These are phyloP conservation scores for Logfia minima DNA, from an alignment of 129 eudicot genomes.

Conservation along the genomic window DNA sequence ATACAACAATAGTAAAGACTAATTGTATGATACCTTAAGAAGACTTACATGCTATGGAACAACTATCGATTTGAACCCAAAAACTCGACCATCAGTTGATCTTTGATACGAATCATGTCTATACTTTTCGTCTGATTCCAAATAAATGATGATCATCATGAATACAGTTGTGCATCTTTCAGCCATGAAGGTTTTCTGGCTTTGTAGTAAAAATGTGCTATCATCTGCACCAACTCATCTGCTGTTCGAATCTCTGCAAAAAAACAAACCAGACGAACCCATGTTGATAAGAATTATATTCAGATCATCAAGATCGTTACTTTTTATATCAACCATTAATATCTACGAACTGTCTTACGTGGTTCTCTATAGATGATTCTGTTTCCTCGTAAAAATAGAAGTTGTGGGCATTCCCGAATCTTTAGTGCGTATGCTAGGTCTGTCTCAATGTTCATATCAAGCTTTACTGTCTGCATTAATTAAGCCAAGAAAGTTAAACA, in stretches of 20 bases:
- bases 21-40: background rate
- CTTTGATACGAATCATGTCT: background rate
- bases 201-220: slow-evolving; percentile 83
- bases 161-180: slow-evolving; percentile 40
- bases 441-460: slow-evolving; percentile 91
- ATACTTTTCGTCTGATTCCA: background rate
- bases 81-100: background rate
- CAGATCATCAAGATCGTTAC: background rate
- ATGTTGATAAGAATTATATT: background rate
- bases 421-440: slow-evolving; percentile 93
- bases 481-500: background rate
- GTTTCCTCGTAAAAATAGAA: slow-evolving; percentile 84
- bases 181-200: slow-evolving; percentile 84
- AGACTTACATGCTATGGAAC: background rate
- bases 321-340: background rate
- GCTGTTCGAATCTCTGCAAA: slow-evolving; percentile 68
- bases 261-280: background rate
- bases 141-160: background rate
- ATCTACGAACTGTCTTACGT: slow-evolving; percentile 38
- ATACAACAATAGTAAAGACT: background rate
- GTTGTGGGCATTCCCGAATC: slow-evolving; percentile 82
- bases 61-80: background rate
- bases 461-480: slow-evolving; percentile 70
- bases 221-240: slow-evolving; percentile 89
- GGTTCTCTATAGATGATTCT: slow-evolving; percentile 73